Conservation (phyloP, 345 rosid genomes). For the rapeseed (Brassica napus) region Da-Ae NC_063441.1:17101001-17101500, state of each 20-base stretch:
- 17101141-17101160: slow-evolving; percentile 66
- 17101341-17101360: slow-evolving; percentile 55
- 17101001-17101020: slow-evolving; percentile 72
- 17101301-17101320: slow-evolving; percentile 67
- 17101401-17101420: not conserved
- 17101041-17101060: slow-evolving; percentile 42
- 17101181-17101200: slow-evolving; percentile 41
- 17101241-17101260: not conserved
- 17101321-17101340: slow-evolving; percentile 41
- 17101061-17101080: slow-evolving; percentile 5
- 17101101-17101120: slow-evolving; percentile 75
- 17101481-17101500: slow-evolving; percentile 85
- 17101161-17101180: slow-evolving; percentile 64
- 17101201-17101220: slow-evolving; percentile 48
- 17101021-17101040: slow-evolving; percentile 94
- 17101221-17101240: not conserved
- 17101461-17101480: slow-evolving; percentile 89
- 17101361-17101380: slow-evolving; percentile 60
- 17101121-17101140: slow-evolving; percentile 63
- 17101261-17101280: not conserved
- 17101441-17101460: not conserved
- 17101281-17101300: slow-evolving; percentile 59
- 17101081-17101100: not conserved
- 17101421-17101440: not conserved
- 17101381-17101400: slow-evolving; percentile 87